Conservation (phyloP, 805 yeast genomes). For the Ogataea thermomethanolica region DNA sequence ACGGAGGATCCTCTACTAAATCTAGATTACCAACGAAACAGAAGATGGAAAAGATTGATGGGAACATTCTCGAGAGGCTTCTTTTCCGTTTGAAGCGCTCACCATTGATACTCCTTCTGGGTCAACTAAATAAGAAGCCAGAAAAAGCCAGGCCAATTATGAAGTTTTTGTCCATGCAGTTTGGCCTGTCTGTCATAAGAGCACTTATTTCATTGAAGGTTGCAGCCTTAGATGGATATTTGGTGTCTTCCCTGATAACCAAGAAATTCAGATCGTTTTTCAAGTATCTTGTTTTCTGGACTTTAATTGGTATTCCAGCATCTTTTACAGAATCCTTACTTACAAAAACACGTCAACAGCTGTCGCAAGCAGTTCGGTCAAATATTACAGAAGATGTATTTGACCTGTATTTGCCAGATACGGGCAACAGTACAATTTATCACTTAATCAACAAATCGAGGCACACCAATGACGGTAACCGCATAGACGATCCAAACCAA, state of each 20-base stretch:
- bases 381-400: conserved; percentile 63
- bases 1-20: conserved; percentile 21
- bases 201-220: conserved; percentile 76
- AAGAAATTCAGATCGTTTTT: conserved; percentile 64
- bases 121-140: conserved; percentile 15
- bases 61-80: conserved; percentile 1
- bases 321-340: conserved; percentile 72
- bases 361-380: conserved; percentile 56
- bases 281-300: conserved; percentile 67
- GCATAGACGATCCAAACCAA: conserved; percentile 75
- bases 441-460: conserved; percentile 51
- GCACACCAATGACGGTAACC: conserved; percentile 6
- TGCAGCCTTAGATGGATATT: conserved; percentile 80
- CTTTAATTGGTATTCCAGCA: conserved; percentile 83
- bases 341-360: conserved; percentile 53
- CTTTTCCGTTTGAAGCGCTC: conserved; percentile 11
- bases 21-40: background rate
- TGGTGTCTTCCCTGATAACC: conserved; percentile 77
- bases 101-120: conserved; percentile 17
- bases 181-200: conserved; percentile 57
- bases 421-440: conserved; percentile 67
- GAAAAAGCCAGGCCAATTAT: conserved; percentile 13
- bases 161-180: conserved; percentile 44
- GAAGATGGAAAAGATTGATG: background rate
- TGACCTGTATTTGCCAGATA: conserved; percentile 68